Conservation (phyloP, 306 rosid species). For the Quercus agrifolia region DNA sequence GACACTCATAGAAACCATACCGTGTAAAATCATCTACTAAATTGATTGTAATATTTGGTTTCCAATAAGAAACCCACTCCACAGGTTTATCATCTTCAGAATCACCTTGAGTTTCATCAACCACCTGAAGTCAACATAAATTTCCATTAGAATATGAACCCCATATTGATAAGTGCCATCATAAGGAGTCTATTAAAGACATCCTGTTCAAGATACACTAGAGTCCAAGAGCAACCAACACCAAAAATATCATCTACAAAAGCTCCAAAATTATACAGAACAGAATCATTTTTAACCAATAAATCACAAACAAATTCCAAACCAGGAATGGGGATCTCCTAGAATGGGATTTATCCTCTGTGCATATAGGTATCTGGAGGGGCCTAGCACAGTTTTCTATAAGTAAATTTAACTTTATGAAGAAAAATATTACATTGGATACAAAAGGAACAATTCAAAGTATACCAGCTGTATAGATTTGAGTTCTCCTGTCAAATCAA, state of each 20-base stretch:
- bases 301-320: no score
- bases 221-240: background rate
- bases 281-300: no score
- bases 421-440: no score
- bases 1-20: slow-evolving; percentile 41
- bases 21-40: slow-evolving; percentile 86
- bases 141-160: slow-evolving; percentile 20
- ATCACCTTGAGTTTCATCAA: slow-evolving; percentile 56
- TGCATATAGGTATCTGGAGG: background rate
- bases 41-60: slow-evolving; percentile 88
- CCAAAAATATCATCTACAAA: no score
- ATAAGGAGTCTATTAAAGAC: background rate
- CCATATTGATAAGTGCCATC: slow-evolving; percentile 11
- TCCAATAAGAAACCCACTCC: slow-evolving; percentile 88
- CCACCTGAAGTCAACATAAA: slow-evolving; percentile 47
- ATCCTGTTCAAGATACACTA: background rate
- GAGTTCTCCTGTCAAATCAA: no score
- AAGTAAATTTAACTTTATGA: no score
- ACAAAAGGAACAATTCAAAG: no score
- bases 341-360: background rate
- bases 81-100: slow-evolving; percentile 56
- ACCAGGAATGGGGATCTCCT: background rate
- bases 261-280: no score
- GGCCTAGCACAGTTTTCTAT: background rate
- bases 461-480: no score